Evolutionary conservation across 129 eudicot genomes (phyloP).

Genomic region (Heracleum sosnowskyi): DNA sequence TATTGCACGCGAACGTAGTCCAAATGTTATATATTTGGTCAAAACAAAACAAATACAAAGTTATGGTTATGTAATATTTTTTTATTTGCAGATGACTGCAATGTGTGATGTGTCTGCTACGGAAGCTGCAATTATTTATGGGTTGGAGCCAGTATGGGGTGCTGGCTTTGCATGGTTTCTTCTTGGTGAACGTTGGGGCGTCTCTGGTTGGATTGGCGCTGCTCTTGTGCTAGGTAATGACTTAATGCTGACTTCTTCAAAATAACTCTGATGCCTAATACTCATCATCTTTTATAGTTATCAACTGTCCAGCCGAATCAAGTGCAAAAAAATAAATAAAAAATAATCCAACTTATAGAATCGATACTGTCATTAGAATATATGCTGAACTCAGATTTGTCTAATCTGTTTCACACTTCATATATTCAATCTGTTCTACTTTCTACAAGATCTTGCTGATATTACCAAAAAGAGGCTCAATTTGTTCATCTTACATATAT

Average conservation of each 20-base stretch:
- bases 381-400: neutral
- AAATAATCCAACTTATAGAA: no score
- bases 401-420: neutral
- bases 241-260: neutral
- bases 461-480: neutral
- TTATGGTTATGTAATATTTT: neutral
- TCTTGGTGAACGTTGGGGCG: conserved; percentile 90
- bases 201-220: conserved; percentile 85
- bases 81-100: conserved; percentile 55
- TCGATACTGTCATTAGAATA: neutral
- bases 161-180: conserved; percentile 97
- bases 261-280: neutral
- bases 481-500: neutral
- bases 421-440: neutral
- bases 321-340: no score
- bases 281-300: neutral
- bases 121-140: conserved; percentile 76
- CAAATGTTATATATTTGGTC: neutral
- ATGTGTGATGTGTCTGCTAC: conserved; percentile 82
- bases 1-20: no score
- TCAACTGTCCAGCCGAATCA: neutral
- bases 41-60: neutral
- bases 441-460: neutral
- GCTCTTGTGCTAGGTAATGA: conserved; percentile 73
- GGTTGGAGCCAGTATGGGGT: conserved; percentile 93